Base-by-base conservation (phyloP, 1,284 basidiomycete species). In the Caloboletus firmus region DNA sequence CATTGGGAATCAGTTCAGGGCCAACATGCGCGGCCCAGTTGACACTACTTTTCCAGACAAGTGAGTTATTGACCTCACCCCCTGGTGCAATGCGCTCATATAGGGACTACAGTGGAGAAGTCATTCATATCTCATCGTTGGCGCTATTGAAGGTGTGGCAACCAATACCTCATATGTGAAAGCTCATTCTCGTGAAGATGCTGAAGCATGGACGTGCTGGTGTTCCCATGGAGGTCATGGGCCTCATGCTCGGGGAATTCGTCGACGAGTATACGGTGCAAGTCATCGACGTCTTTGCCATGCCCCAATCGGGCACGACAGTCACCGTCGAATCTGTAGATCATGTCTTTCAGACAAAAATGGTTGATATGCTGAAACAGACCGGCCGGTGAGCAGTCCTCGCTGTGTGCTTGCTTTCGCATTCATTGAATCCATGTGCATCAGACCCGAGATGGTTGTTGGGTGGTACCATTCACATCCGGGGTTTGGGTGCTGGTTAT, bases 381-480 rank as follows among this genome's bases (percentile, higher is more conserved):
- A 99, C 97, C 2, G 97, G 97, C 56, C 79, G 95, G 93, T 93
- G 65, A 68, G 58, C 43, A 35, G 24, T 45, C 41, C 39, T 49
- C 43, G 39, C 40, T 37, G 45, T 28, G 37, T 36, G 26, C 17
- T 1, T 51, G 49, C 26, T 24, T 28, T 44, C n/a, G 45, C 42
- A 40, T 58, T 43, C 22, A 34, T 34, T 42, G 50, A 64, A 35
- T 18, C 1, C 12, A 28, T 17, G 42, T 34, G 35, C 45, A 52
- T 28, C 66, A 95, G 95, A 64, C 93, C 96, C 45, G 97, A 99
- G 77, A 95, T 91, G 86, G 97, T 99, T 11, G 97, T 99, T 0
- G 97, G 97, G 9, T 99, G 97, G 97, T 99, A 99, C 72, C 97
- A 99, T 74, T 99, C 97, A 45, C 97, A 99, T 78, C 97, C 97